Evolutionary conservation across 352 stramenopile genomes (phyloP), one percentile per base, ranked within the genome.

Genomic region (Achlya hypogyna): DNA sequence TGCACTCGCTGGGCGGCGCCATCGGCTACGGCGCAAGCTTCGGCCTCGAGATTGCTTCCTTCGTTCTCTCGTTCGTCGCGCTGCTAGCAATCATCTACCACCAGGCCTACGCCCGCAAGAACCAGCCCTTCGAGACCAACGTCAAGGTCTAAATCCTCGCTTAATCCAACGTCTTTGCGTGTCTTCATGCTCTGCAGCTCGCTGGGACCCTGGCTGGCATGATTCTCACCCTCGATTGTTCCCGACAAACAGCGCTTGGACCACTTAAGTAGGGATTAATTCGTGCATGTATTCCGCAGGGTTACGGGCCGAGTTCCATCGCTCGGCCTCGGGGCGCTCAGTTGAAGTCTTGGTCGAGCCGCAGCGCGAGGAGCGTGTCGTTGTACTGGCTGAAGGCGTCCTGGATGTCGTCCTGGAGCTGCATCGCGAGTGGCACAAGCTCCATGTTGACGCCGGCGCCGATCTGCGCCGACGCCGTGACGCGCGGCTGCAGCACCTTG

Each of bases 371-470:
- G 49, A 95, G 59, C 70, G 86, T 93, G 73, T 95, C 86, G 76
- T 93, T 89, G 81, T 95, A 95, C 82, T 95, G 86, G 75, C 88
- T 93, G 74, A 95, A 93, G 49, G 86, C 86, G 47, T 95, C 84
- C 69, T 93, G 82, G 69, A 95, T 95, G 72, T 95, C 84, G 71
- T 95, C 86, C 66, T 95, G 86, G 54, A 95, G 77, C 73, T 95
- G 86, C 86, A 95, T 93, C 34, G 84, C 86, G 56, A 95, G 72
- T 40, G 84, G 86, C 51, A 95, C 86, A 20, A 95, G 75, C 73
- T 95, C 86, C 42, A 95, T 81, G 74, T 95, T 93, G 49, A 93
- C 86, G 45, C 92, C 89, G 25, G 76, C 83, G 63, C 86, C 86
- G 47, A 95, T 95, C 73, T 95, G 84, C 10, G 84, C 81, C 45